Evolutionary conservation across 1,139 yeast genomes (phyloP), one percentile per base, ranked within the genome.

Genomic region (Geotrichum phurueaensis): DNA sequence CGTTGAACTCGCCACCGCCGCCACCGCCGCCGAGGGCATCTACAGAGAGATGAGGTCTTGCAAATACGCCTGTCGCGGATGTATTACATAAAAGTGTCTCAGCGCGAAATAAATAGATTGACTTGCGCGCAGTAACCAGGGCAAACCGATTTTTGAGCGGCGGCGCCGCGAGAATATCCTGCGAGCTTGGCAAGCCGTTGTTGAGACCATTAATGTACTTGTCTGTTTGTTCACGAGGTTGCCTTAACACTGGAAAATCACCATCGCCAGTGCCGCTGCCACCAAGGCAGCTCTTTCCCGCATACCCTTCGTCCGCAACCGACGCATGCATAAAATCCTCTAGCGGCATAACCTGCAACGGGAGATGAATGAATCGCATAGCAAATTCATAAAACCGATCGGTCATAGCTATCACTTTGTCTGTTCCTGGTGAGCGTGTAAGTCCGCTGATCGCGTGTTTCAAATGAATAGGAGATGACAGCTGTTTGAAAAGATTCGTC

Each of bases 41-140:
- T 48, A 69, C 67, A 0, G 68, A 61, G 7, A 70, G 71, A 15
- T 68, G 71, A 1, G 63, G 57, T 18, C 68, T 64, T 48, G 76
- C 75, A 66, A 84, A 84, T 2, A 83, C 71, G 25, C 74, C 73
- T 12, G 75, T 72, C 0, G 85, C 79, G 0, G 83, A 78, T 2
- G 84, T 78, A 64, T 77, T 78, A 68, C 87, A 83, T 52, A 80
- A 76, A 22, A 86, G 71, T 3, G 79, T 76, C 49, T 81, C 79
- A 0, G 77, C 75, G 36, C 81, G 74, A 66, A 84, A 83, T n/a
- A 86, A 62, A 31, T 66, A 66, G 2, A 70, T 59, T 25, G 69
- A 63, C 51, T 63, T 65, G 57, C 64, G 65, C 1, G 71, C 64
- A 7, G 73, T 82, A 81, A 75, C 77, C 74, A 57, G 65, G 60